phyloP scores from a whole-genome alignment of 768 basidiomycete species.

The Russula dissimulans region DNA sequence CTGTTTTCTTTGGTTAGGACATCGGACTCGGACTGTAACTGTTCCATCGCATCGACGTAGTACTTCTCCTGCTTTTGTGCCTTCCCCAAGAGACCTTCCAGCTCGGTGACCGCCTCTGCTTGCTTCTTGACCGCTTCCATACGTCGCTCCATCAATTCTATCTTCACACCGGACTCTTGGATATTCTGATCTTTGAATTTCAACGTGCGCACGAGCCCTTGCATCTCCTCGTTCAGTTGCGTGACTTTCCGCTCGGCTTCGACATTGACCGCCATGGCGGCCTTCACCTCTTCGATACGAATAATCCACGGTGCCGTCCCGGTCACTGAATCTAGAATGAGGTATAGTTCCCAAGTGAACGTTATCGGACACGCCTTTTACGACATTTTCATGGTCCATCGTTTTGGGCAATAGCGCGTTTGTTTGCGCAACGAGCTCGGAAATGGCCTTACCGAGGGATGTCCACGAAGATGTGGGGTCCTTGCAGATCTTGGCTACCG shows the following conservation, averaged over 20 bases:
- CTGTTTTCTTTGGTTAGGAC: constrained; percentile 78
- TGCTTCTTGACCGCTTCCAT: constrained; percentile 89
- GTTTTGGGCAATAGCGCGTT: constrained; percentile 60
- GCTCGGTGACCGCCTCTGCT: constrained; percentile 69
- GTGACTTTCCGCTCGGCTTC: constrained; percentile 87
- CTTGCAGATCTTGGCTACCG: constrained; percentile 56
- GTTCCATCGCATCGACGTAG: constrained; percentile 91
- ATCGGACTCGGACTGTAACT: constrained; percentile 84
- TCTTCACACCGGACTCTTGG: constrained; percentile 85
- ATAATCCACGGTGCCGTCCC: constrained; percentile 79
- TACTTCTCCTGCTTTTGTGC: constrained; percentile 81
- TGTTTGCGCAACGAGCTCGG: constrained; percentile 61
- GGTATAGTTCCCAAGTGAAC: not conserved
- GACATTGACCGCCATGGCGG: constrained; percentile 73
- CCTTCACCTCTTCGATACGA: constrained; percentile 75
- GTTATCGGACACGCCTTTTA: constrained; percentile 54
- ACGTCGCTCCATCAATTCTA: constrained; percentile 89
- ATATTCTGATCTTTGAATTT: constrained; percentile 84
- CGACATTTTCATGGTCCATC: constrained; percentile 65
- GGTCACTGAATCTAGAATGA: constrained; percentile 39
- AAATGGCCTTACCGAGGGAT: constrained; percentile 59
- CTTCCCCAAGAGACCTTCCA: constrained; percentile 74
- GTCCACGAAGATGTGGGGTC: constrained; percentile 70
- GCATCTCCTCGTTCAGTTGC: constrained; percentile 83
- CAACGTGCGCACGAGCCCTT: constrained; percentile 74